These are phyloP conservation scores for Eucalyptus regnans DNA, from an alignment of 345 rosid genomes.

Conservation along the genomic window DNA sequence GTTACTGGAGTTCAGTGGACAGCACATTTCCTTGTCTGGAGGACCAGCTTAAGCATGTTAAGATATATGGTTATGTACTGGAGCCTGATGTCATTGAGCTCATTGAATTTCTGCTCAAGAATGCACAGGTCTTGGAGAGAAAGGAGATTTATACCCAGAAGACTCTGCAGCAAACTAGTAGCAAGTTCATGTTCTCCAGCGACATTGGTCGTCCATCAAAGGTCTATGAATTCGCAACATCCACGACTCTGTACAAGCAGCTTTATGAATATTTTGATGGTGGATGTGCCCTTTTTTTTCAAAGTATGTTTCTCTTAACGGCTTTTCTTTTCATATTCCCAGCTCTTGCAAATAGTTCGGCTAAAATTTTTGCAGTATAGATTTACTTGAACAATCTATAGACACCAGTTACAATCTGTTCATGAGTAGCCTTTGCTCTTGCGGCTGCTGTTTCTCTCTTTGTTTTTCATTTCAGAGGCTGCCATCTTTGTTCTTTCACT, in stretches of 20 bases:
- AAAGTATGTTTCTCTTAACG: fast-evolving
- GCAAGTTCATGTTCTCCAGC: neutral
- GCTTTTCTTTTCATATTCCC: neutral
- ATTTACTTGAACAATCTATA: neutral
- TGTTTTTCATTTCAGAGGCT: neutral
- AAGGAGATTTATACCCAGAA: neutral
- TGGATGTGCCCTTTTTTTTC: neutral
- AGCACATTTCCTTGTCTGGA: neutral
- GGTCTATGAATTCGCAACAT: neutral
- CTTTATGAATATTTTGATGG: neutral
- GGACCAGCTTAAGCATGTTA: neutral
- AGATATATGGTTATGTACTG: neutral
- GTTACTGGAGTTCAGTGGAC: neutral
- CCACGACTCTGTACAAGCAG: neutral
- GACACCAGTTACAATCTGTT: neutral
- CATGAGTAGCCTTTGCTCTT: neutral
- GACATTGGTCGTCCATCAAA: neutral
- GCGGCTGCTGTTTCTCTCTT: neutral
- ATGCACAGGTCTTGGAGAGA: neutral
- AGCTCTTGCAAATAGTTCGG: neutral
- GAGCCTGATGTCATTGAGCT: neutral
- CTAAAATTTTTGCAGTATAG: neutral
- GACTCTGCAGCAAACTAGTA: fast-evolving
- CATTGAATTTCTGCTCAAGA: neutral
- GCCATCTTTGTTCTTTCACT: neutral